Base-by-base conservation (phyloP, 495 filamentous ascomycete genomes). In the Penicillium egyptiacum region DNA sequence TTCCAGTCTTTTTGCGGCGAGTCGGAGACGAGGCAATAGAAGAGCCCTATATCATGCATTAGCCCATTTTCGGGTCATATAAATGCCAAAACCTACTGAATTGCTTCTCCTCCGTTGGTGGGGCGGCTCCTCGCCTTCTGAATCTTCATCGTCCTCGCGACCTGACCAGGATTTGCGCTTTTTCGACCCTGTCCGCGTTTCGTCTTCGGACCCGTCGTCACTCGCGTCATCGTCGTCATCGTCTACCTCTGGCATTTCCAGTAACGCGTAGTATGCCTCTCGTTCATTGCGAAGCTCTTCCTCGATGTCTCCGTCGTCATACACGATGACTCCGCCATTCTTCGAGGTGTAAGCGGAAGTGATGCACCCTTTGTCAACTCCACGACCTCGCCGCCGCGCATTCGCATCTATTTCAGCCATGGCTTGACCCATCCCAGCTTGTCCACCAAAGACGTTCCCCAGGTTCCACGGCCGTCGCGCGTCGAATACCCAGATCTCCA, bases 401-500 rank as follows among this genome's bases (percentile, higher is more conserved):
- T 84, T 81, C 3, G 73, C 74, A 42, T 81, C 75, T 30, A 74
- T 70, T 33, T 77, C 78, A 22, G 75, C 75, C 39, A 80, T 78
- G 23, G 72, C 75, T 14, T 72, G 64, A 11, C 59, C 60, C 57
- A 81, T 74, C 6, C 76, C 60, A 23, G 84, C 76, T 54, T 82
- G 81, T 9, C 88, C 89, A 7, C 87, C 89, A 74, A 96, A 98
- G 8, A 98, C 85, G 74, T 98, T 98, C 50, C 82, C 84, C 68
- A 98, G 67, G 72, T 98, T 97, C 93, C 93, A 98, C 46, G 93
- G 93, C 64, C 94, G 78, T 69, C 91, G 80, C 41, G 92, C 85
- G 76, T 98, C 94, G 57, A 97, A 81, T 17, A 97, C 80, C 94
- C 94, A 98, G 20, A 96, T 89, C 71, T 98, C 92, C 2, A 98